Base-by-base conservation (phyloP, 768 basidiomycete genomes). In the Xerocomellus intermedius region DNA sequence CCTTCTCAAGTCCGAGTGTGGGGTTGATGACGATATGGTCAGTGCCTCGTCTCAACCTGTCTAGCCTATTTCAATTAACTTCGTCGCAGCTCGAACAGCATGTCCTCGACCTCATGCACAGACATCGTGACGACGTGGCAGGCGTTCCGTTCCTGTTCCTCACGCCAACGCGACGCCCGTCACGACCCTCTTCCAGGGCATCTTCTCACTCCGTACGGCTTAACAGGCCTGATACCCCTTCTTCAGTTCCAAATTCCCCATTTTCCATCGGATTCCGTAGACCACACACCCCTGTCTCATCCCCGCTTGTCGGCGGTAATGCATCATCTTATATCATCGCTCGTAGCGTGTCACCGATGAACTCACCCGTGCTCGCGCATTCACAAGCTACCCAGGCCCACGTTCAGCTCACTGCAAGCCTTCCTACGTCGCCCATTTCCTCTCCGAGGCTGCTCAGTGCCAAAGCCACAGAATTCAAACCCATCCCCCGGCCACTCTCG, bases 31-130 rank as follows among this genome's bases (percentile, higher is more conserved):
- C 52, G 83, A 85, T 56, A 81, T 79, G 73, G 89, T 91, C 52
- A 64, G 87, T 63, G 44, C 16, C 48, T 45, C 32, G 28, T 36
- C 46, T 42, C 56, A 47, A 51, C 41, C 50, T 48, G 61, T 57
- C 54, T 19, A 28, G 17, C 12, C 26, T 56, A 60, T 69, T 65
- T 58, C 50, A 57, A 56, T 50, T 52, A 42, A 50, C 42, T 56
- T 55, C 63, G 56, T 56, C 48, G 6, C 62, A 91, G 88, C 76
- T 93, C 58, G 94, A 97, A 67, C 89, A 94, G 63, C 83, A 86
- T 67, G 91, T 94, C 55, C 77, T 98, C 19, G 93, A 96, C 67
- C 81, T 97, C 58, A 97, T 98, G 95, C 95, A 98, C 74, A 89
- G 90, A 73, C 91, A 94, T 70, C 80, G 84, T 57, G 94, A 96